Conservation (phyloP, 768 basidiomycete species). For the Tephrocybe sp. region DNA sequence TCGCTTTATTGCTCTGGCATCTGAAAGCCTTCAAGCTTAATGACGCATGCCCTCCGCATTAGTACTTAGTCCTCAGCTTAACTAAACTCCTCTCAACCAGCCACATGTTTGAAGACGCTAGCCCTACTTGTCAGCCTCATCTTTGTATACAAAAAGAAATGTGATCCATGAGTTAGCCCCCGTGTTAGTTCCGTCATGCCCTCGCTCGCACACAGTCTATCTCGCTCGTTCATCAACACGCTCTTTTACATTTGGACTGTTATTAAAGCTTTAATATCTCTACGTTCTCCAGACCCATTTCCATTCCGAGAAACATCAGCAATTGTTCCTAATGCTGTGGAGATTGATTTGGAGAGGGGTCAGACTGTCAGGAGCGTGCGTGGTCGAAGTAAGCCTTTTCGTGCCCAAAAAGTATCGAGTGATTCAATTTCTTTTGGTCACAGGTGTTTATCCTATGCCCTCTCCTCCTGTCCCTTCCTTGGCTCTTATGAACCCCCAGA, state of each 20-base stretch:
- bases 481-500: background rate
- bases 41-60: too few relatives aligned
- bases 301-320: slow-evolving; percentile 14
- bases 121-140: slow-evolving; percentile 7
- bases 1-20: too few relatives aligned
- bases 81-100: too few relatives aligned
- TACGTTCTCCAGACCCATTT: slow-evolving; percentile 12
- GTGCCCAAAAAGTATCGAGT: background rate
- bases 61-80: too few relatives aligned
- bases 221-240: slow-evolving; percentile 16
- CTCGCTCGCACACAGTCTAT: slow-evolving; percentile 12
- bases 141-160: slow-evolving; percentile 2
- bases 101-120: too few relatives aligned
- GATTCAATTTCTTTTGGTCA: background rate
- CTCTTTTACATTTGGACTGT: slow-evolving; percentile 21
- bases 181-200: slow-evolving; percentile 11
- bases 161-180: background rate
- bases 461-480: background rate
- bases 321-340: slow-evolving; percentile 7
- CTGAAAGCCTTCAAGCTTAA: too few relatives aligned
- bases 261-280: slow-evolving; percentile 15
- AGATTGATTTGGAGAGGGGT: slow-evolving; percentile 15
- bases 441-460: slow-evolving; percentile 2
- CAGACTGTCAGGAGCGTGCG: background rate
- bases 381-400: background rate